These are phyloP conservation scores for Biscogniauxia mediterranea DNA, from an alignment of 2,329 filamentous ascomycete species.

Conservation along the genomic window DNA sequence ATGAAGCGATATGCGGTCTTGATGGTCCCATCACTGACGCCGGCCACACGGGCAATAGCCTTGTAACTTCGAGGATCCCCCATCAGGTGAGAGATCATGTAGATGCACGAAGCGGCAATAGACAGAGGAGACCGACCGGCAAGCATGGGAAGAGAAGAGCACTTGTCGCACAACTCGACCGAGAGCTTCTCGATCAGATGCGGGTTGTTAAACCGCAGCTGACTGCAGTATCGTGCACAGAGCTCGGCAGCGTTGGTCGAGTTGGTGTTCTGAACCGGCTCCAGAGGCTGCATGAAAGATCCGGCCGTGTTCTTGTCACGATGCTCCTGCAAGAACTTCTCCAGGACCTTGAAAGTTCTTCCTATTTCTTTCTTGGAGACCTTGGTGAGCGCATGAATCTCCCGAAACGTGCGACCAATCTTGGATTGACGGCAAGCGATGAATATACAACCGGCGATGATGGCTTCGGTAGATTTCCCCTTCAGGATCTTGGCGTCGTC, in stretches of 20 bases:
- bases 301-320: constrained; percentile 60
- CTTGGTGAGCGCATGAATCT: constrained; percentile 89
- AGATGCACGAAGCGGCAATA: constrained; percentile 92
- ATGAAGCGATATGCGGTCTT: constrained; percentile 92
- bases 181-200: constrained; percentile 78
- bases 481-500: constrained; percentile 93
- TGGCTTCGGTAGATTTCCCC: constrained; percentile 88
- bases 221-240: constrained; percentile 84
- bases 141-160: constrained; percentile 74
- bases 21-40: constrained; percentile 95
- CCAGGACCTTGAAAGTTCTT: constrained; percentile 87
- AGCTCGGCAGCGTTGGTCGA: constrained; percentile 81
- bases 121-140: constrained; percentile 92
- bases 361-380: constrained; percentile 98
- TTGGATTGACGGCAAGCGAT: constrained; percentile 91
- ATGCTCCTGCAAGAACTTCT: constrained; percentile 78
- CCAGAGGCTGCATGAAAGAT: constrained; percentile 55
- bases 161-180: constrained; percentile 72
- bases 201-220: constrained; percentile 69
- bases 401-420: constrained; percentile 85
- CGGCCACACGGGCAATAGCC: constrained; percentile 79
- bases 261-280: constrained; percentile 69
- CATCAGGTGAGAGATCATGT: constrained; percentile 88
- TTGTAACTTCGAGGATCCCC: constrained; percentile 77
- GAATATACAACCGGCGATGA: constrained; percentile 96